A percentile compares a stretch with the other conserved stretches of the same genome.
Conservation (phyloP, 1,284 basidiomycete genomes). For the Omphalotus olearius region DNA sequence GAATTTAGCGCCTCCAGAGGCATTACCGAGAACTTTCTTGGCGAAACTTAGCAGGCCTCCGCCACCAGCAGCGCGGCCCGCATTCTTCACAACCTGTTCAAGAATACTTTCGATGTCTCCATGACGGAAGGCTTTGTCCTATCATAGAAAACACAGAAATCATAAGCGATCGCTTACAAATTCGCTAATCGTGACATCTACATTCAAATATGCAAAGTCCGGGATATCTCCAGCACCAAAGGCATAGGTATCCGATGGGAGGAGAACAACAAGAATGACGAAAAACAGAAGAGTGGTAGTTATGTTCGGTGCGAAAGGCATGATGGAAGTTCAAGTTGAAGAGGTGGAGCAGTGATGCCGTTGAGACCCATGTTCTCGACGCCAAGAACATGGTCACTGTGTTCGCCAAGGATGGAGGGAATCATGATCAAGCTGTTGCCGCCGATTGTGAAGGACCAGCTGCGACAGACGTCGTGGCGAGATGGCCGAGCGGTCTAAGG, state of each 20-base stretch:
- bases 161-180: constrained; percentile 1
- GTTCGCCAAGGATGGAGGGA: too few relatives aligned
- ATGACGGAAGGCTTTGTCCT: constrained; percentile 72
- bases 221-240: constrained; percentile 63
- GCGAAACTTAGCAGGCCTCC: constrained; percentile 48
- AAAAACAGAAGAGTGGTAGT: constrained; percentile 38
- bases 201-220: constrained; percentile 57
- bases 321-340: background rate
- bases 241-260: constrained; percentile 43
- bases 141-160: constrained; percentile 10
- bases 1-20: constrained; percentile 54
- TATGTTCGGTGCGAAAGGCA: constrained; percentile 26
- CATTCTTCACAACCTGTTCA: constrained; percentile 52
- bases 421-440: too few relatives aligned
- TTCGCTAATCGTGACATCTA: constrained; percentile 22
- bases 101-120: constrained; percentile 70
- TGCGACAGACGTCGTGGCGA: constrained; percentile 23
- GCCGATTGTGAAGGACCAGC: too few relatives aligned
- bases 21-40: constrained; percentile 38
- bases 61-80: constrained; percentile 40
- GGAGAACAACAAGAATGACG: constrained; percentile 39
- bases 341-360: too few relatives aligned
- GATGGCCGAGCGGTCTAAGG: constrained; percentile 86
- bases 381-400: too few relatives aligned
- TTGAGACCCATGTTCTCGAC: background rate